Evolutionary conservation across 805 yeast species (phyloP), one percentile per base, ranked within the genome.

Genomic region (Zygoascus ofunaensis): DNA sequence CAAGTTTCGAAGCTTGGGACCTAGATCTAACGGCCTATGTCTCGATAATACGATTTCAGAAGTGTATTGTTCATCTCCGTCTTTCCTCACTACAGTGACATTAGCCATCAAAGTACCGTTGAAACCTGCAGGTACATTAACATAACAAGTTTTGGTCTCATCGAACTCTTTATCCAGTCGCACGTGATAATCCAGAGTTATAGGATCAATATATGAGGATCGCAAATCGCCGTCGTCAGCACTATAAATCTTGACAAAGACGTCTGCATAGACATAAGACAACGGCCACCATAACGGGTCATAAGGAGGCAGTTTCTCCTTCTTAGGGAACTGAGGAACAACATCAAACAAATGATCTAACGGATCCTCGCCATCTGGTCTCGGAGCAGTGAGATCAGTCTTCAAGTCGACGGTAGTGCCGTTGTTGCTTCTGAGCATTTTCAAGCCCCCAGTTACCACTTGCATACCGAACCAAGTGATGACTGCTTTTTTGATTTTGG

Each of bases 231-330:
- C 41, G 20, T 14, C 23, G 12, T 26, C 30, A 12, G 7, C 30
- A 26, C 30, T 26, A 12, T 8, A 26, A 15, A 37, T 26, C 4
- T 15, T n/a, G 15, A 37, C 15, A 18, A 7, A n/a, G 24, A 37
- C 24, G 15, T 37, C 41, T 10, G 32, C 41, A 12, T 23, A 30
- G 7, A 37, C 41, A 26, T 37, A 37, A 12, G 30, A 21, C 4
- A 37, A 17, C 14, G 41, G 41, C 41, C 41, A 37, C 41, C 41
- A 37, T 4, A 37, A 26, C 8, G 41, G 34, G 14, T 37, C 23
- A 26, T 37, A 37, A 4, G 41, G 41, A 23, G 41, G 41, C 32
- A 23, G 33, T 18, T 37, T 33, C 3, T 10, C 20, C 3, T 14
- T n/a, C 19, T 37, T 4, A n/a, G 41, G 32, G 21, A 14, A 14